A percentile compares a stretch with the other conserved stretches of the same genome.
Conservation (phyloP, 176 grass and related monocot genomes). For the Pontederia crassipes region DNA sequence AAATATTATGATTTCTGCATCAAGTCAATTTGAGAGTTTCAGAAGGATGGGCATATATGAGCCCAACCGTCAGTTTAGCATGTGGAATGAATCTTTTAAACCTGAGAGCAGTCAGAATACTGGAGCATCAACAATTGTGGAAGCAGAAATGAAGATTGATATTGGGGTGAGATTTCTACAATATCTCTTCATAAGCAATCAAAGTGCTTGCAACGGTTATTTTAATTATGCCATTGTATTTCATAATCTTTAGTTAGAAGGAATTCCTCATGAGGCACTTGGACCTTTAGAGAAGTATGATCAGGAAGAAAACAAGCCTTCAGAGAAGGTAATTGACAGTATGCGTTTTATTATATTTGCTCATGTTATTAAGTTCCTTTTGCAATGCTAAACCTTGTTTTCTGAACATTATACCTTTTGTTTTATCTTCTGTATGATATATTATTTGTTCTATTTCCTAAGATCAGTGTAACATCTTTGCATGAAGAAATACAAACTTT, state of each 20-base stretch:
- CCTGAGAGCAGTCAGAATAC: constrained; percentile 56
- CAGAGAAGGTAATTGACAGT: constrained; percentile 13
- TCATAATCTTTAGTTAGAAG: constrained; percentile 1
- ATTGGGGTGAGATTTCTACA: constrained; percentile 30
- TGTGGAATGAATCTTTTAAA: constrained; percentile 73
- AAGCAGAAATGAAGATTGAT: constrained; percentile 51
- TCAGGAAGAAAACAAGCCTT: constrained; percentile 15
- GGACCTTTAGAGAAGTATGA: constrained; percentile 15
- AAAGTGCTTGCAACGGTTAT: not conserved
- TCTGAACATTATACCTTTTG: not conserved
- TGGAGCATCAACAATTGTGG: constrained; percentile 50
- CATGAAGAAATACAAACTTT: no score
- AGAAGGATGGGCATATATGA: constrained; percentile 57
- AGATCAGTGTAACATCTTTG: no score
- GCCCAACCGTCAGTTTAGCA: constrained; percentile 29
- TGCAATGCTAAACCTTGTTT: not conserved
- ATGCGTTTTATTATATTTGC: not conserved
- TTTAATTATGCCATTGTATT: not conserved
- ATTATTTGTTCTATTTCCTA: no score
- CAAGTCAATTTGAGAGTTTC: constrained; percentile 44
- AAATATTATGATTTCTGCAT: constrained; percentile 50
- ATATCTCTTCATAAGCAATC: not conserved
- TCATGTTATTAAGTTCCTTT: not conserved
- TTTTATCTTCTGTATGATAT: not conserved
- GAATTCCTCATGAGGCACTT: constrained; percentile 18